Conservation (phyloP, 2,329 filamentous ascomycete genomes). For the Colletotrichum paranaense region DNA sequence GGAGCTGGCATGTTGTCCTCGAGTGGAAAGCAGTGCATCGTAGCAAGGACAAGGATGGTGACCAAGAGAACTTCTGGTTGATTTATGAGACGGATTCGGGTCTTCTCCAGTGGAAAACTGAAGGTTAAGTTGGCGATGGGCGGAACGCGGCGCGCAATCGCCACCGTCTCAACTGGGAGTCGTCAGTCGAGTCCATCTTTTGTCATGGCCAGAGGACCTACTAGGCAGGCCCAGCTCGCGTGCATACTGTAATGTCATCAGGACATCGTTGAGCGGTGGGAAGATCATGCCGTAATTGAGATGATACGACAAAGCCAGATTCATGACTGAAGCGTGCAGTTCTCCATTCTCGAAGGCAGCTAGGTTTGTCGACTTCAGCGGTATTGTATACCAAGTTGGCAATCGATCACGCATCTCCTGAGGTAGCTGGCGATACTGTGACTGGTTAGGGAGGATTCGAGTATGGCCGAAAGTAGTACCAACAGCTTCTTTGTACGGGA, state of each 20-base stretch:
- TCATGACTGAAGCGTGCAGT: conserved; percentile 73
- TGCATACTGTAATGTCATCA: conserved; percentile 77
- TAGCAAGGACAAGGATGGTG: conserved; percentile 76
- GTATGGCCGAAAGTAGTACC: conserved; percentile 39
- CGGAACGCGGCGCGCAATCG: conserved; percentile 67
- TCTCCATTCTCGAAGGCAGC: conserved; percentile 60
- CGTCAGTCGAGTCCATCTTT: neutral
- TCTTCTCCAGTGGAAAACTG: conserved; percentile 62
- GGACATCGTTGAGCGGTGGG: conserved; percentile 77
- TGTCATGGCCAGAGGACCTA: conserved; percentile 50
- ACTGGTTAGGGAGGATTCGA: neutral
- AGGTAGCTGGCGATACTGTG: conserved; percentile 67
- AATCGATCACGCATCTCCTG: conserved; percentile 74
- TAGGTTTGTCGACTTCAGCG: conserved; percentile 63
- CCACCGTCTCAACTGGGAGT: conserved; percentile 40
- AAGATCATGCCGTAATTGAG: conserved; percentile 76
- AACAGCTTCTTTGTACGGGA: conserved; percentile 79
- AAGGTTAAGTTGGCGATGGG: conserved; percentile 64
- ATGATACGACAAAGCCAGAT: conserved; percentile 72
- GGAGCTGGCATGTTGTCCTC: conserved; percentile 62
- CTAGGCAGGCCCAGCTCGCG: conserved; percentile 80
- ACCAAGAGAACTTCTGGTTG: conserved; percentile 83
- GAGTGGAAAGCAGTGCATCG: conserved; percentile 85
- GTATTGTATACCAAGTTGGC: conserved; percentile 68
- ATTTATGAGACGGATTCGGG: conserved; percentile 60